These are phyloP conservation scores for Emmonsiellopsis sp. DNA, from an alignment of 2,329 filamentous ascomycete species.

Conservation along the genomic window DNA sequence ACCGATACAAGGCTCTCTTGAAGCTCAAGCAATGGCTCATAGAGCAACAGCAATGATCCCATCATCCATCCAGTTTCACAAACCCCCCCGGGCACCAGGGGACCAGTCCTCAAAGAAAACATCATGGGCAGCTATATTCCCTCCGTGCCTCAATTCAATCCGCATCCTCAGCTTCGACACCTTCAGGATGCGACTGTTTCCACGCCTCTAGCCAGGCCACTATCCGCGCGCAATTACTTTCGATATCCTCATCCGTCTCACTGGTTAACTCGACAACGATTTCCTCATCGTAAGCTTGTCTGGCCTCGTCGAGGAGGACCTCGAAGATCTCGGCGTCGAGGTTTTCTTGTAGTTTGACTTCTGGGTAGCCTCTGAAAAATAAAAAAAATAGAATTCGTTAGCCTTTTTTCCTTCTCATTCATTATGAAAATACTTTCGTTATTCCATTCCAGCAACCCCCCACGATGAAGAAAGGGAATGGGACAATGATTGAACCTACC, in stretches of 20 bases:
- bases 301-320: constrained; percentile 80
- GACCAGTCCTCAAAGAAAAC: too few species aligned
- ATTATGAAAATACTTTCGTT: background rate
- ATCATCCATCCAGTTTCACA: background rate
- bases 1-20: constrained; percentile 75
- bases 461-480: background rate
- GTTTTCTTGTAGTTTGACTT: constrained; percentile 89
- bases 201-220: constrained; percentile 74
- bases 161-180: constrained; percentile 4
- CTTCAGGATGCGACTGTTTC: constrained; percentile 48
- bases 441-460: too few species aligned
- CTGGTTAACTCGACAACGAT: constrained; percentile 85
- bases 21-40: constrained; percentile 79
- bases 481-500: constrained; percentile 41
- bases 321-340: constrained; percentile 97
- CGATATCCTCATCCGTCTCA: constrained; percentile 74
- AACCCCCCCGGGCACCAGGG: too few species aligned
- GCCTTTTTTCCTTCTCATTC: constrained; percentile 2
- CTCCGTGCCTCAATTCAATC: constrained; percentile 14
- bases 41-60: constrained; percentile 23
- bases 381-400: constrained; percentile 4
- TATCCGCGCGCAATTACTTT: constrained; percentile 77
- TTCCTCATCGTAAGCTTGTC: constrained; percentile 75
- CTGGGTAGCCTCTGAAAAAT: constrained; percentile 60
- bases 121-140: background rate